phyloP scores from a whole-genome alignment of 768 basidiomycete genomes.

The Lactifluus pinguis region DNA sequence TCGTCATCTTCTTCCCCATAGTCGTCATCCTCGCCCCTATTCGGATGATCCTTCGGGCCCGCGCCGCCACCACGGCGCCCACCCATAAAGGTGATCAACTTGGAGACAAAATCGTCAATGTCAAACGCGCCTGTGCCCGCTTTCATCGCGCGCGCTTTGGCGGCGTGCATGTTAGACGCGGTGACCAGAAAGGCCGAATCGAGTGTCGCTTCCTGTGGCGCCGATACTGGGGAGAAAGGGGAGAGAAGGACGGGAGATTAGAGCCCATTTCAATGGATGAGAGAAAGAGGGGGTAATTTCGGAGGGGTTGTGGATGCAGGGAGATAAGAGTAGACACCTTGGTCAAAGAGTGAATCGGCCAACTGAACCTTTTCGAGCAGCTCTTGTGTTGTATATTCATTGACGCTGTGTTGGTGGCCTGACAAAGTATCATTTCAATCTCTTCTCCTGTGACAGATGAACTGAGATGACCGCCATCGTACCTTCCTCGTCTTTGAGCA shows the following conservation, averaged over 20 bases:
- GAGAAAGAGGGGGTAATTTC: not conserved
- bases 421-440: not conserved
- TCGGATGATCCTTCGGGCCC: conserved; percentile 24
- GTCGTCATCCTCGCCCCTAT: conserved; percentile 36
- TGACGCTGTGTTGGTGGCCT: conserved; percentile 39
- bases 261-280: not conserved
- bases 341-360: conserved; percentile 54
- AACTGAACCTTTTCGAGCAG: conserved; percentile 46
- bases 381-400: conserved; percentile 47
- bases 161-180: conserved; percentile 70
- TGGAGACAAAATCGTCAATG: conserved; percentile 79
- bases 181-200: conserved; percentile 77
- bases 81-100: conserved; percentile 69
- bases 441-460: not conserved
- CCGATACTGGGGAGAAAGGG: conserved; percentile 1
- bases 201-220: conserved; percentile 68
- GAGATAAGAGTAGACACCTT: conserved; percentile 34
- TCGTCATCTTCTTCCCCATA: conserved; percentile 35
- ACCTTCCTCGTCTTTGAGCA: conserved; percentile 36
- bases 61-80: conserved; percentile 45
- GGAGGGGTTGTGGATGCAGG: not conserved
- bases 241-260: not conserved
- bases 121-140: conserved; percentile 86
- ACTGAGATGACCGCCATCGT: not conserved
- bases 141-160: conserved; percentile 87